These are phyloP conservation scores for Penicillium sp. DNA, from an alignment of 2,329 filamentous ascomycete species.

Conservation along the genomic window DNA sequence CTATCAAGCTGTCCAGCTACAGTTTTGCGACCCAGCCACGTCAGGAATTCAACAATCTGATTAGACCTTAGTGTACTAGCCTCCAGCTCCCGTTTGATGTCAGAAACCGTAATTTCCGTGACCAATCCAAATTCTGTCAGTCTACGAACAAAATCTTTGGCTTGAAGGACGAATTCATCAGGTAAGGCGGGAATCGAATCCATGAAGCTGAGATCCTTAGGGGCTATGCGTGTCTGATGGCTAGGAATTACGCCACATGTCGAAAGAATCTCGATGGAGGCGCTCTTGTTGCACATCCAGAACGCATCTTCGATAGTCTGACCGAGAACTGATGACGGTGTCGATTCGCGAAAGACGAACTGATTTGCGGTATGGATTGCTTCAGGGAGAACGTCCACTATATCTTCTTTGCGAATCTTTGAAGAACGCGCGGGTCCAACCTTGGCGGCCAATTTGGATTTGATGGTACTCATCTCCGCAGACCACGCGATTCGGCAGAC, in stretches of 20 bases:
- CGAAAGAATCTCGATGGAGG: slow-evolving; percentile 83
- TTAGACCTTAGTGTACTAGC: slow-evolving; percentile 74
- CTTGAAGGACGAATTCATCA: slow-evolving; percentile 67
- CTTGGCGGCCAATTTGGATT: slow-evolving; percentile 55
- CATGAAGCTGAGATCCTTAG: slow-evolving; percentile 72
- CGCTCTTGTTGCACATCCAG: slow-evolving; percentile 84
- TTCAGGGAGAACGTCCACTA: slow-evolving; percentile 70
- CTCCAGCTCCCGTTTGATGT: slow-evolving; percentile 81
- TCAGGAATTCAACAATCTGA: slow-evolving; percentile 80
- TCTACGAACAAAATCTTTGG: slow-evolving; percentile 73
- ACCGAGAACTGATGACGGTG: slow-evolving; percentile 79
- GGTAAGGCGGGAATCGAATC: slow-evolving; percentile 86
- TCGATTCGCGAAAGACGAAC: slow-evolving; percentile 86
- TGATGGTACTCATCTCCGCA: slow-evolving; percentile 80
- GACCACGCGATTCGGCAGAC: slow-evolving; percentile 84
- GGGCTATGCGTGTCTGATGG: slow-evolving; percentile 75
- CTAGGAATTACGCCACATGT: slow-evolving; percentile 85
- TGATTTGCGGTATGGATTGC: slow-evolving; percentile 82
- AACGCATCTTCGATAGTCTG: slow-evolving; percentile 92
- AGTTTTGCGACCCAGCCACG: slow-evolving; percentile 76
- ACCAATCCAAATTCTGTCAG: slow-evolving; percentile 82
- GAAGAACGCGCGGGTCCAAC: slow-evolving; percentile 37
- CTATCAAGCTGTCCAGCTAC: slow-evolving; percentile 70
- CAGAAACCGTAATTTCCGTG: slow-evolving; percentile 80
- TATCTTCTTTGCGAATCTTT: slow-evolving; percentile 62